Percentiles rank a stretch among this genome's conserved stretches.
Evolutionary conservation across 2,329 filamentous ascomycete species (phyloP).

Genomic region (Fusarium nanum): DNA sequence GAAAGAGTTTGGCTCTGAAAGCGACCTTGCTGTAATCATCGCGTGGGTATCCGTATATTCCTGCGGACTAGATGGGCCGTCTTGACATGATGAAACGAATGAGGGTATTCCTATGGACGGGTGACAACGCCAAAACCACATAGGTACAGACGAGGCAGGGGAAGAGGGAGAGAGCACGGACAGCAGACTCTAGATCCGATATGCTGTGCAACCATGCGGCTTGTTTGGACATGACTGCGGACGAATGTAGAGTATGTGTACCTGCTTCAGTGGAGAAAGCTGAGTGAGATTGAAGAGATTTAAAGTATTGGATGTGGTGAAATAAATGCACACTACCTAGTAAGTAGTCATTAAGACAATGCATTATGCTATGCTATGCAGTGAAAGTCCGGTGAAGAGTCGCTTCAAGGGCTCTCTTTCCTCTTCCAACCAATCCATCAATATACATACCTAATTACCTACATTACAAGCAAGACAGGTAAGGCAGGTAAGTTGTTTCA

Average conservation of each 20-base stretch:
- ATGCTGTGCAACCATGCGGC: constrained; percentile 22
- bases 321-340: constrained; percentile 3
- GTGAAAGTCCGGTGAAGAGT: neutral
- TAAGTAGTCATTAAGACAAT: neutral
- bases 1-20: constrained; percentile 18
- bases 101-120: constrained; percentile 1
- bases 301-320: constrained; percentile 13
- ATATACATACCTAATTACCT: neutral
- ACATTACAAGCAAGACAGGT: neutral
- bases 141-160: constrained; percentile 1
- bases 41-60: constrained; percentile 21
- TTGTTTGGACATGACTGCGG: constrained; percentile 25
- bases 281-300: constrained; percentile 25
- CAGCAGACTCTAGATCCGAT: constrained; percentile 4
- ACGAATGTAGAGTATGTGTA: constrained; percentile 13
- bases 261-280: constrained; percentile 28
- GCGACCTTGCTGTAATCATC: neutral
- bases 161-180: neutral
- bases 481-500: neutral
- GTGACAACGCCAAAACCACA: neutral
- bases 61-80: constrained; percentile 20
- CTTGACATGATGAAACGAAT: neutral
- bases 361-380: neutral
- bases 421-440: neutral
- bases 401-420: constrained; percentile 3